phyloP scores from a whole-genome alignment of 148 eudicot species.

The Gaultheria prostrata region DNA sequence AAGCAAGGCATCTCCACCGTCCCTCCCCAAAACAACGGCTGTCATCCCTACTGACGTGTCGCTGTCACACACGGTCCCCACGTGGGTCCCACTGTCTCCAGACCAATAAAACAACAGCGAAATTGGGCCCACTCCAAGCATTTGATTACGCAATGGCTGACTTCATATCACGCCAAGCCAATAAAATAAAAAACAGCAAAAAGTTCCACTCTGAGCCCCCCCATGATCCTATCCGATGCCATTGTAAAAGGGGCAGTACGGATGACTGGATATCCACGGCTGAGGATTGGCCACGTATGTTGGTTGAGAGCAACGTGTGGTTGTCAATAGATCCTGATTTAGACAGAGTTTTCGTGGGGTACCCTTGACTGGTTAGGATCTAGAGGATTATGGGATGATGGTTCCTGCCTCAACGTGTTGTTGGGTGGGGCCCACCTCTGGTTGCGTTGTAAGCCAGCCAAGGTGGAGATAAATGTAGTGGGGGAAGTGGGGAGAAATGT shows the following conservation, averaged over 20 bases:
- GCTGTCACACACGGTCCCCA: neutral
- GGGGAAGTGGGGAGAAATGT: neutral
- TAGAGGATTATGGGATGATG: neutral
- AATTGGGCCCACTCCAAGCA: neutral
- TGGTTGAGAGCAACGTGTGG: conserved; percentile 24
- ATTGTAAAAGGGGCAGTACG: neutral
- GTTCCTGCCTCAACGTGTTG: neutral
- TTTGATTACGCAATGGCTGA: neutral
- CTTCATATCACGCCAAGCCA: conserved; percentile 3
- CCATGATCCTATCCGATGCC: neutral
- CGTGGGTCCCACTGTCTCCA: neutral
- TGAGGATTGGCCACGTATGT: conserved; percentile 30
- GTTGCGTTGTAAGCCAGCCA: neutral
- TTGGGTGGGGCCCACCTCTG: neutral
- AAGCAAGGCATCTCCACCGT: conserved; percentile 63
- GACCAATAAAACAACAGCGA: neutral
- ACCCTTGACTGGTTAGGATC: neutral
- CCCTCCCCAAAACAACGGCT: conserved; percentile 45
- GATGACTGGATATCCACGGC: neutral
- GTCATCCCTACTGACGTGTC: conserved; percentile 26
- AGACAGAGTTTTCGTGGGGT: neutral
- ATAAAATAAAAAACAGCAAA: neutral
- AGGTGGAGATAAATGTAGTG: neutral
- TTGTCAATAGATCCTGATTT: conserved; percentile 26
- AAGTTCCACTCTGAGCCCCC: neutral